phyloP scores from a whole-genome alignment of 352 stramenopile species.

The Saprolegnia parasitica region DNA sequence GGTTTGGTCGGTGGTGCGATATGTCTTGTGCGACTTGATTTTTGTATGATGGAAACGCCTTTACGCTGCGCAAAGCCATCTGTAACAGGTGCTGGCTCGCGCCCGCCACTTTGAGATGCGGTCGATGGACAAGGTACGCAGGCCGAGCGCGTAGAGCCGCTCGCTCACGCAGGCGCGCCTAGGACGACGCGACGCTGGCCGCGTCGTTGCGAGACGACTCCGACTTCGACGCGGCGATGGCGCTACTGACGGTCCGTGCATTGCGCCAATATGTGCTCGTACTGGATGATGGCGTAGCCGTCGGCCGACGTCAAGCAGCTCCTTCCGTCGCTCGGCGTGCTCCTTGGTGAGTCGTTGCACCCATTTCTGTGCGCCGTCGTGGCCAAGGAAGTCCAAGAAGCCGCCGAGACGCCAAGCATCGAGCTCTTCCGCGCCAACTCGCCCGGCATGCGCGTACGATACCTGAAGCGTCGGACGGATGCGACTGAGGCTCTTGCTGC shows the following conservation, averaged over 20 bases:
- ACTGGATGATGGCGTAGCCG: neutral
- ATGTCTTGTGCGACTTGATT: no score
- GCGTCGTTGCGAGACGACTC: no score
- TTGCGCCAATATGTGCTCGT: neutral
- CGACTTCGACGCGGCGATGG: neutral
- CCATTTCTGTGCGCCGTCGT: neutral
- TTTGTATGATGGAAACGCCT: no score
- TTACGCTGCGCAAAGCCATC: no score
- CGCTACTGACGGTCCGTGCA: neutral
- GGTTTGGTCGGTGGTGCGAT: no score
- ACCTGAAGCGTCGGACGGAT: no score
- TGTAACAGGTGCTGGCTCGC: no score
- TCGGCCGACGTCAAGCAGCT: neutral
- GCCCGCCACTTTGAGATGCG: no score
- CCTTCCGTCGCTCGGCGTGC: neutral
- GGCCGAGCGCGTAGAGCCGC: no score
- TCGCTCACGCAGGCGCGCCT: neutral
- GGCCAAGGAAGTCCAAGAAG: neutral
- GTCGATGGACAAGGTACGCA: no score
- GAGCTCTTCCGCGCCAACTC: neutral
- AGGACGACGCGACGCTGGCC: neutral
- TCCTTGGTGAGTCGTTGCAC: neutral
- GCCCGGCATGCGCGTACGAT: neutral
- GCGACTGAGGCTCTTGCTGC: neutral
- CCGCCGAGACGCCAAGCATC: neutral